These are phyloP conservation scores for Salix caprea DNA, from an alignment of 345 rosid species.

Conservation along the genomic window DNA sequence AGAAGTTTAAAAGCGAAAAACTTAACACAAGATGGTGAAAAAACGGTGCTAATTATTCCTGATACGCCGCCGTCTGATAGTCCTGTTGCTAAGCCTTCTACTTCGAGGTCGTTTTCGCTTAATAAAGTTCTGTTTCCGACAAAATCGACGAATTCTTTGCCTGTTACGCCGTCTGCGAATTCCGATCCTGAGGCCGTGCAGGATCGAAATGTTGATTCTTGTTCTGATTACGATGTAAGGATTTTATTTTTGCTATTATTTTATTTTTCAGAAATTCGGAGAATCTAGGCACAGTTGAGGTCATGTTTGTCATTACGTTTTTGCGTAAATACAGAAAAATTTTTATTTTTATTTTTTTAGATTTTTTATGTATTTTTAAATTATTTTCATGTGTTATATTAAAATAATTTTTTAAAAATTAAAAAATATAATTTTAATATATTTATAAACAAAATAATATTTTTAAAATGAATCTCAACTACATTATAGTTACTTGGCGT, in stretches of 20 bases:
- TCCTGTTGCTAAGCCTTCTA: constrained; percentile 31
- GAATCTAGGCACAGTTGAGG: neutral
- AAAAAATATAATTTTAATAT: too few relatives aligned
- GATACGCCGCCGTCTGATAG: constrained; percentile 36
- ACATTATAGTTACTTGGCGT: too few relatives aligned
- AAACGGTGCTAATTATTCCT: constrained; percentile 35
- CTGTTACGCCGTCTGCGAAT: constrained; percentile 40
- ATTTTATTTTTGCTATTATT: neutral
- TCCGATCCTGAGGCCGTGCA: constrained; percentile 22
- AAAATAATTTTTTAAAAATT: too few relatives aligned
- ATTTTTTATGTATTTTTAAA: too few relatives aligned
- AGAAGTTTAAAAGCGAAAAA: constrained; percentile 36
- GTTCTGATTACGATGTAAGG: constrained; percentile 26
- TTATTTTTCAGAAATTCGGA: neutral
- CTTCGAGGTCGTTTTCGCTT: constrained; percentile 45
- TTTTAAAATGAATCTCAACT: too few relatives aligned
- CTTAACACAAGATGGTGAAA: constrained; percentile 33
- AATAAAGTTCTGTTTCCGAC: constrained; percentile 35
- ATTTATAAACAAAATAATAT: too few relatives aligned
- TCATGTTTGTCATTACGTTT: too few relatives aligned
- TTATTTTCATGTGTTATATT: too few relatives aligned
- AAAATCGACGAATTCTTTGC: constrained; percentile 40
- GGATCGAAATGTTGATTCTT: constrained; percentile 13
- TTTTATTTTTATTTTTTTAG: too few relatives aligned
- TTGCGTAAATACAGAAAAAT: too few relatives aligned